A percentile compares a stretch with the other conserved stretches of the same genome.
Conservation (phyloP, 2,329 filamentous ascomycete species). For the Xylaria sp. region DNA sequence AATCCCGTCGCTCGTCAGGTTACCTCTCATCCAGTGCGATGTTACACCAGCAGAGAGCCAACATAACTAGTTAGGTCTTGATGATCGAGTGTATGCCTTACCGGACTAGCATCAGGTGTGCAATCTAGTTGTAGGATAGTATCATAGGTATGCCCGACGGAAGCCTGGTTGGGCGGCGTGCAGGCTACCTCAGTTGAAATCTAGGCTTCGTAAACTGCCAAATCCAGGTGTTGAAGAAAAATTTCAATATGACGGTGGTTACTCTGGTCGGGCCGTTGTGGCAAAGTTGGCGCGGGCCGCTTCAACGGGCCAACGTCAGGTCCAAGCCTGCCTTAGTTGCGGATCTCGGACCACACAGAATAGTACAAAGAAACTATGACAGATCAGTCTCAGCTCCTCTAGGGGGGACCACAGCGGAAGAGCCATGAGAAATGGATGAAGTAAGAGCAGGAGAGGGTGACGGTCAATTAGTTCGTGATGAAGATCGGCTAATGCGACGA, state of each 20-base stretch:
- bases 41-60: slow-evolving; percentile 1
- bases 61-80: slow-evolving; percentile 8
- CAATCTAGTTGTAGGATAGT: background rate
- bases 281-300: slow-evolving; percentile 37
- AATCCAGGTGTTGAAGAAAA: slow-evolving; percentile 31
- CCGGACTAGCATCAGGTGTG: slow-evolving; percentile 9
- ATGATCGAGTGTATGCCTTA: slow-evolving; percentile 8
- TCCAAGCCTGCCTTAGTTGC: slow-evolving; percentile 32
- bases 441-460: slow-evolving; percentile 9
- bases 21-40: slow-evolving; percentile 10
- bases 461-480: background rate
- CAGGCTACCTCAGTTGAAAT: slow-evolving; percentile 26
- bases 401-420: slow-evolving; percentile 9
- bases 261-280: slow-evolving; percentile 29
- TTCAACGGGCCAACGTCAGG: slow-evolving; percentile 34
- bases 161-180: background rate
- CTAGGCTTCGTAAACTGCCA: slow-evolving; percentile 28
- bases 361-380: slow-evolving; percentile 4
- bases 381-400: slow-evolving; percentile 2
- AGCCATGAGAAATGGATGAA: slow-evolving; percentile 18
- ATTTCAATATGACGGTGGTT: slow-evolving; percentile 11
- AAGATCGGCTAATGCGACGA: background rate
- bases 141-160: background rate
- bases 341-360: slow-evolving; percentile 21
- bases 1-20: slow-evolving; percentile 10